phyloP scores from a whole-genome alignment of 176 grass and related monocot species.

The Eremochloa ophiuroides region DNA sequence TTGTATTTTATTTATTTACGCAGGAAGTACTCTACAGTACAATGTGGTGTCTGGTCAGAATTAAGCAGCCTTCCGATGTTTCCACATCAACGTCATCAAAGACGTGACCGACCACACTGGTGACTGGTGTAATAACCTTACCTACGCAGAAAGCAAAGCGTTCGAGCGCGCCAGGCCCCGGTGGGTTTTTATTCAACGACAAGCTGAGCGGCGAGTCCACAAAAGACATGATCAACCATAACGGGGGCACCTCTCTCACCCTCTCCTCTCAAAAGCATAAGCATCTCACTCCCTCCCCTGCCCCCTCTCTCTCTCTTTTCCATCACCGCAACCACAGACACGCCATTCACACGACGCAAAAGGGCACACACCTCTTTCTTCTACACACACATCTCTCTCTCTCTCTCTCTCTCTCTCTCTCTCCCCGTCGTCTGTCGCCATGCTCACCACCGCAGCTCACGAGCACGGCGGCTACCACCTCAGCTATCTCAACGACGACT shows the following conservation, averaged over 20 bases:
- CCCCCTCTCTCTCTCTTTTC: background rate
- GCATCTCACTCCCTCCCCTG: background rate
- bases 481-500: background rate
- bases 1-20: too few relatives aligned
- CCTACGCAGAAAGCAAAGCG: background rate
- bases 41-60: background rate
- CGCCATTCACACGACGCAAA: slow-evolving; percentile 12
- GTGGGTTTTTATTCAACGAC: slow-evolving; percentile 9
- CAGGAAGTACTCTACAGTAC: background rate
- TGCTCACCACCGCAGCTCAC: slow-evolving; percentile 8
- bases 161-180: background rate
- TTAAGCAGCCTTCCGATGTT: background rate
- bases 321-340: background rate
- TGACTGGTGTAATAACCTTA: background rate
- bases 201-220: background rate
- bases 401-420: too few relatives aligned
- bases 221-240: background rate
- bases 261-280: background rate
- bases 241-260: background rate
- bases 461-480: background rate
- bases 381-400: background rate
- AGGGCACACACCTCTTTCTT: background rate
- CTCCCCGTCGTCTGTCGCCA: slow-evolving; percentile 4
- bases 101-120: slow-evolving; percentile 3
- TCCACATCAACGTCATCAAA: background rate